Evolutionary conservation across 306 rosid genomes (phyloP).

Genomic region (Parietaria judaica): DNA sequence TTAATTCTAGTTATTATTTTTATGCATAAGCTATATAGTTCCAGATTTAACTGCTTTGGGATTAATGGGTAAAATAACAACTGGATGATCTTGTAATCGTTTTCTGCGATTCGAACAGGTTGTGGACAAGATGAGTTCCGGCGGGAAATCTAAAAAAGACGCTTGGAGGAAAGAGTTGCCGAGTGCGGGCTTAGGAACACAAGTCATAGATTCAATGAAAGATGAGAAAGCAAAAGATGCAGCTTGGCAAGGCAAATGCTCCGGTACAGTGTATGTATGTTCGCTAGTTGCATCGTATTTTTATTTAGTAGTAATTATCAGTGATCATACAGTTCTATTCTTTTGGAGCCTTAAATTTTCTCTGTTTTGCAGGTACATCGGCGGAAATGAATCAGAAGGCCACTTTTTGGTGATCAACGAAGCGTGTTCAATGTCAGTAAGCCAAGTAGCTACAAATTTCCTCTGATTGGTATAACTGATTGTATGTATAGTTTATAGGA

Average conservation of each 20-base stretch:
- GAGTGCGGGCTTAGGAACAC: constrained; percentile 49
- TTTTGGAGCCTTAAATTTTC: constrained; percentile 6
- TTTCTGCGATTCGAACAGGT: constrained; percentile 42
- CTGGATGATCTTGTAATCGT: constrained; percentile 18
- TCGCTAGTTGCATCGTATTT: constrained; percentile 6
- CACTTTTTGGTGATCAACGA: constrained; percentile 84
- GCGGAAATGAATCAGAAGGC: constrained; percentile 71
- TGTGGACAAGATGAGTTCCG: constrained; percentile 70
- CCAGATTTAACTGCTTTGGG: neutral
- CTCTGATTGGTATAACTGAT: no score
- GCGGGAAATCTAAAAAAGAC: constrained; percentile 59
- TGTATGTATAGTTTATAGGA: no score
- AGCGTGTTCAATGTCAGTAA: constrained; percentile 95
- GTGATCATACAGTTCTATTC: neutral
- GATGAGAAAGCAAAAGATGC: constrained; percentile 66
- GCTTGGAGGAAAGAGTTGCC: constrained; percentile 78
- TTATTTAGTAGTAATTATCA: neutral
- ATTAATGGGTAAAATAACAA: neutral
- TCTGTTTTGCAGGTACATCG: constrained; percentile 67
- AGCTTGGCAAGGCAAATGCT: constrained; percentile 95
- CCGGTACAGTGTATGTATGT: constrained; percentile 99
- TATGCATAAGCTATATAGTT: no score
- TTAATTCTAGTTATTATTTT: no score
- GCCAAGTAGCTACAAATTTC: constrained; percentile 18
- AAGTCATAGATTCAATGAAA: constrained; percentile 58